Percentiles rank a stretch among this genome's conserved stretches.
These are phyloP conservation scores for Gracilaria gracilis DNA, from an alignment of 23 red algal genomes.

Conservation along the genomic window DNA sequence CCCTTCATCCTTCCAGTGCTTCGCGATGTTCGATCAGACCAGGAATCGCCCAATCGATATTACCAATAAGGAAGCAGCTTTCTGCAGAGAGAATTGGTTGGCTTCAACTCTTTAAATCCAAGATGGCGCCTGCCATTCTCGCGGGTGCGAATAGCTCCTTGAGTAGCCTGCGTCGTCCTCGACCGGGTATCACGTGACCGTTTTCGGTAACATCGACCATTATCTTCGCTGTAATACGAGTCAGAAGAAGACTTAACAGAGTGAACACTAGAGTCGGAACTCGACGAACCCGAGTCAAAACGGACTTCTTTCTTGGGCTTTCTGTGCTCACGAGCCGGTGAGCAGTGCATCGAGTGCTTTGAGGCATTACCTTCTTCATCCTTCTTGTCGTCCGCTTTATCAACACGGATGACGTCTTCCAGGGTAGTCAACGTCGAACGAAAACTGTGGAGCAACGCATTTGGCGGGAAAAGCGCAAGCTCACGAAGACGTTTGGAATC, in stretches of 20 bases:
- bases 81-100: not conserved
- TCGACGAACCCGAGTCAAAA: not conserved
- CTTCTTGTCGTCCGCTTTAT: not conserved
- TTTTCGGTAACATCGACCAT: not conserved
- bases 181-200: not conserved
- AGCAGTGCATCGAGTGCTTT: not conserved
- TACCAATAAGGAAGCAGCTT: not conserved
- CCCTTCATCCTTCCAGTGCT: not conserved
- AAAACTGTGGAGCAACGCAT: too few relatives aligned
- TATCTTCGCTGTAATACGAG: not conserved
- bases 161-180: not conserved
- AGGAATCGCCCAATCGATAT: not conserved
- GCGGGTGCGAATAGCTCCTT: not conserved
- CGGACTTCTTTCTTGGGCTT: not conserved
- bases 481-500: too few relatives aligned
- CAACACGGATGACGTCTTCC: not conserved
- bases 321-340: not conserved
- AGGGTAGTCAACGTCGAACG: not conserved
- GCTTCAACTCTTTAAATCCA: not conserved
- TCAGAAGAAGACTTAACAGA: not conserved
- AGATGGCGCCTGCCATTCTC: not conserved
- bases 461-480: too few relatives aligned
- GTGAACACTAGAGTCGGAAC: not conserved
- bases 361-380: not conserved
- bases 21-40: not conserved